Conservation (phyloP, 148 eudicot genomes). For the Amaranthus hypochondriacus region DNA sequence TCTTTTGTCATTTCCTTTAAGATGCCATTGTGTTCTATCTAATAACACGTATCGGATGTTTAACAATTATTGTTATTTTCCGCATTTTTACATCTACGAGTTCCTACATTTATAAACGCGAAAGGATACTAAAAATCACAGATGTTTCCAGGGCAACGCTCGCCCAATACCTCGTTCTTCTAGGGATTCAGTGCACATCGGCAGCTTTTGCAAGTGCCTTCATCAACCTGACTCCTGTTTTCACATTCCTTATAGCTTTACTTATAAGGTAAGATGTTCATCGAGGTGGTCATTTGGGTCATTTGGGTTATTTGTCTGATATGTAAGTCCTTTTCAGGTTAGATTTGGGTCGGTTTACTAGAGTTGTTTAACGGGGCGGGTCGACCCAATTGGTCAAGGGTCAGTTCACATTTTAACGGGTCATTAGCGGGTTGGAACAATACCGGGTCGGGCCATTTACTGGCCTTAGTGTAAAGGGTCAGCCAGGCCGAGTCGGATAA, state of each 20-base stretch:
- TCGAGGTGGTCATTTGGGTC: background rate
- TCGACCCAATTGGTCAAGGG: too few species aligned
- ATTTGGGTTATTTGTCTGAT: background rate
- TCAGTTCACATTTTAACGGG: too few species aligned
- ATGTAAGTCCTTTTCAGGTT: too few species aligned
- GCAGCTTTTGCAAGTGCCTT: constrained; percentile 64
- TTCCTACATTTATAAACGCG: background rate
- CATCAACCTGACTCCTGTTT: constrained; percentile 54
- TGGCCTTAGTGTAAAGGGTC: too few species aligned
- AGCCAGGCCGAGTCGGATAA: too few species aligned
- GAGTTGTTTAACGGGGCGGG: too few species aligned
- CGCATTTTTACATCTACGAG: background rate
- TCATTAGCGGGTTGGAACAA: too few species aligned
- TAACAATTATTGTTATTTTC: background rate
- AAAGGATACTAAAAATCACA: background rate
- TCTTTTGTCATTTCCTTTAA: too few species aligned
- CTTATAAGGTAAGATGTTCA: constrained; percentile 43
- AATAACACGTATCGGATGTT: background rate
- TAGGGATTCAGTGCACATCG: constrained; percentile 63
- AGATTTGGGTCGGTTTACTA: too few species aligned
- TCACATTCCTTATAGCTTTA: constrained; percentile 62
- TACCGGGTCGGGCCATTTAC: background rate
- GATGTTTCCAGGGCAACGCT: constrained; percentile 55
- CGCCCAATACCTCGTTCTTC: constrained; percentile 48
- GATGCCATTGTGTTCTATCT: too few species aligned